A percentile compares a stretch with the other conserved stretches of the same genome.
Conservation (phyloP, 768 basidiomycete species). For the Russula sp. region DNA sequence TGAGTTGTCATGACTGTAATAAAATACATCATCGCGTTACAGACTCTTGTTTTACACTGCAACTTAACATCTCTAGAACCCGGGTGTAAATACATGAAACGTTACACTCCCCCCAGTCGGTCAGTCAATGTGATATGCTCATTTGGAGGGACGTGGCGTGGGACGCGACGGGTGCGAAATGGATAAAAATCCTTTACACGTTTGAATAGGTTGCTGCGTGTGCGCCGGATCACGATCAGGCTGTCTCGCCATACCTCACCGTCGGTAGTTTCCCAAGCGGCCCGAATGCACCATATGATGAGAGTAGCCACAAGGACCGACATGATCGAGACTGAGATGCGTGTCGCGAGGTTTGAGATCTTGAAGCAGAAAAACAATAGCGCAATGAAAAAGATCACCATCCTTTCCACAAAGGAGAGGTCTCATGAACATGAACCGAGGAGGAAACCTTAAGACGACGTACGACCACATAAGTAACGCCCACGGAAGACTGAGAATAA, state of each 20-base stretch:
- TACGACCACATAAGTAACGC: constrained; percentile 25
- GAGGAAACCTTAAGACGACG: neutral
- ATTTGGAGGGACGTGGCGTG: no score
- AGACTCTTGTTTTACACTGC: no score
- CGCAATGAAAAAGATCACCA: constrained; percentile 24
- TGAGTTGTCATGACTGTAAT: no score
- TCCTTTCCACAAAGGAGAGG: constrained; percentile 7
- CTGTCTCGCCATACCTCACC: neutral
- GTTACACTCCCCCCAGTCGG: neutral
- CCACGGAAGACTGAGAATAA: constrained; percentile 23
- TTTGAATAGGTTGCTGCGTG: neutral
- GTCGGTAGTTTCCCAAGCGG: neutral
- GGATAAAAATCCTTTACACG: neutral
- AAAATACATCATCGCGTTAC: no score
- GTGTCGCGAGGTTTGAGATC: constrained; percentile 16
- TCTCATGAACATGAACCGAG: neutral
- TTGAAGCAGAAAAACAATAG: constrained; percentile 23
- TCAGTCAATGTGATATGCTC: neutral
- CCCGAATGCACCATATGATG: constrained; percentile 9
- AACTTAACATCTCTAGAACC: no score
- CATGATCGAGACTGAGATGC: constrained; percentile 3
- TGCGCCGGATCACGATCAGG: neutral
- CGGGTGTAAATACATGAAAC: neutral
- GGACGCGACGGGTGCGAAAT: neutral
- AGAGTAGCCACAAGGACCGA: neutral